phyloP scores from a whole-genome alignment of 495 filamentous ascomycete species.

The Pyrenula aspistea region DNA sequence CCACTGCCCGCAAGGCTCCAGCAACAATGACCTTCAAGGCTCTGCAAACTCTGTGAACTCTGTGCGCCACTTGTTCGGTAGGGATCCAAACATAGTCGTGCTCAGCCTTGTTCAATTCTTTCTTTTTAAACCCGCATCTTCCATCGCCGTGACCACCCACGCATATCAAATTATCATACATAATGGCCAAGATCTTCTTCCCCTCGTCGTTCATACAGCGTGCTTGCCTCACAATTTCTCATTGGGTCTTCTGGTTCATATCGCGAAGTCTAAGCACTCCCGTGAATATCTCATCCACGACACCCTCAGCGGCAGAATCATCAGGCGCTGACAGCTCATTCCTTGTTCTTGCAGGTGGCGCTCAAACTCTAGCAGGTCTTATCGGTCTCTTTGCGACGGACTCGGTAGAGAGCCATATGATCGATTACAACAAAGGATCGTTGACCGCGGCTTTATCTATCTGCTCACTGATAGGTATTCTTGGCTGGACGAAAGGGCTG shows the following conservation, averaged over 20 bases:
- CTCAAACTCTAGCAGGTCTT: background rate
- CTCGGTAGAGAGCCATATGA: background rate
- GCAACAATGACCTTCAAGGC: background rate
- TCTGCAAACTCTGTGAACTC: background rate
- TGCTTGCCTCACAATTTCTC: background rate
- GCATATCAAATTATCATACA: background rate
- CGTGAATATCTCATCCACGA: background rate
- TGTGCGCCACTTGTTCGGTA: background rate
- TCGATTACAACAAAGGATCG: background rate
- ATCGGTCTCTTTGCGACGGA: background rate
- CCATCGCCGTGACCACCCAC: background rate
- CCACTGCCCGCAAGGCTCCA: too few species aligned
- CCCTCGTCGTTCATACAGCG: background rate
- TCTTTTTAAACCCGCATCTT: background rate
- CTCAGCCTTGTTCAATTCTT: background rate
- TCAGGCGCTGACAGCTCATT: background rate
- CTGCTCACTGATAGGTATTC: background rate
- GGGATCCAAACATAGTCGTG: background rate
- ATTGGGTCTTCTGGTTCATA: background rate
- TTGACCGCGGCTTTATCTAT: background rate
- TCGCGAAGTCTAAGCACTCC: background rate
- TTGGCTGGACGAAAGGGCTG: background rate
- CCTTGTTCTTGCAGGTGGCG: background rate
- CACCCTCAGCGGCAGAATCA: background rate
- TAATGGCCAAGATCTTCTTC: background rate